Percentiles rank a stretch among this genome's conserved stretches.
phyloP scores from a whole-genome alignment of 2,329 filamentous ascomycete species.

The Corinectria fuckeliana region DNA sequence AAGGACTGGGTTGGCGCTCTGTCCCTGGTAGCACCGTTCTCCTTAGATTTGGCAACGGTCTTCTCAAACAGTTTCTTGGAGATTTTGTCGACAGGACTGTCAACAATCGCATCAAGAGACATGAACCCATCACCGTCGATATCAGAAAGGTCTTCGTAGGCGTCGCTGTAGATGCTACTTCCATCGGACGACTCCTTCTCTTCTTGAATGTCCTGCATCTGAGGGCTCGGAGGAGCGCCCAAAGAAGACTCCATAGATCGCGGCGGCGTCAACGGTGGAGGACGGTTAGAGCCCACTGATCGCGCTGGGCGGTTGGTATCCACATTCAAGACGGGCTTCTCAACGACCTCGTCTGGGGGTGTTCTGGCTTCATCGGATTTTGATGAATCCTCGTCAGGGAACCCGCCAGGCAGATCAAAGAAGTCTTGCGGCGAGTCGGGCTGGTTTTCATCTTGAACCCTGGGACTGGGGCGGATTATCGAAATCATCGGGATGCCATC shows the following conservation, averaged over 20 bases:
- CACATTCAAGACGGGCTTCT: neutral
- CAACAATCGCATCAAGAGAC: constrained; percentile 75
- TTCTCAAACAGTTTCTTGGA: constrained; percentile 35
- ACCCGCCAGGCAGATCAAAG: constrained; percentile 65
- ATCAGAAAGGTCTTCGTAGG: constrained; percentile 75
- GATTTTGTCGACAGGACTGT: constrained; percentile 55
- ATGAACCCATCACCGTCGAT: constrained; percentile 70
- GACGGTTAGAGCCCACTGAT: neutral
- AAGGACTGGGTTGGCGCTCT: neutral
- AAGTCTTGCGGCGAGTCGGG: constrained; percentile 41
- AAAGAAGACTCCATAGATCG: constrained; percentile 28
- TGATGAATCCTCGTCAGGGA: constrained; percentile 52
- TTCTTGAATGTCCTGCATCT: constrained; percentile 46
- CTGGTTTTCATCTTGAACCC: constrained; percentile 25
- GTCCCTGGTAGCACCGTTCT: constrained; percentile 11
- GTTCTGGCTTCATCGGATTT: constrained; percentile 6
- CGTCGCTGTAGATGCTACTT: constrained; percentile 75
- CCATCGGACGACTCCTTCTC: constrained; percentile 56
- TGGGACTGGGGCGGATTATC: constrained; percentile 53
- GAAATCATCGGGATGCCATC: constrained; percentile 51
- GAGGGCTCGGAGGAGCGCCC: constrained; percentile 22
- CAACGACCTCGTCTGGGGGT: neutral
- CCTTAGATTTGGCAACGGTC: constrained; percentile 30
- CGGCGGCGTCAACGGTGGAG: constrained; percentile 19
- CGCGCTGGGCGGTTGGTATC: neutral